Evolutionary conservation across 441 rosid species (phyloP), one percentile per base, ranked within the genome.

Genomic region (Populus hybrid): DNA sequence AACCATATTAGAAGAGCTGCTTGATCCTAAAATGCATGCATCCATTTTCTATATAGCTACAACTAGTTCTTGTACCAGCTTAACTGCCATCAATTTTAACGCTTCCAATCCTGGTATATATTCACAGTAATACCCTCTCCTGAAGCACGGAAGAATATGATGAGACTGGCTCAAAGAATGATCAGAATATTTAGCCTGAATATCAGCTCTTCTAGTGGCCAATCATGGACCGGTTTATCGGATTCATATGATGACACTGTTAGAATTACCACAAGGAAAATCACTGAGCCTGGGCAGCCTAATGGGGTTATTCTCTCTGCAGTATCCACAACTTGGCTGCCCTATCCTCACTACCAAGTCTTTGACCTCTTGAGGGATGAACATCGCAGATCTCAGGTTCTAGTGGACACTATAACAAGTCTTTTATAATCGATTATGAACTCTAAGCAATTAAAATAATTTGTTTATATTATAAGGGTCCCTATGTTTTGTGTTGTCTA

Each of bases 261-360:
- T 59, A 84, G 99, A 66, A 90, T 94, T 77, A 89, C 93, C 0
- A 90, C 93, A 2, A 87, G 97, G 86, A 94, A 92, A 82, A 77
- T 87, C 70, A 86, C 88, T 0, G 97, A 89, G 78, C 85, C 90
- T 2, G 94, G 99, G 24, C 97, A 94, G 23, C 97, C 95, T 9
- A 85, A 85, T 26, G 95, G 98, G 0, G 83, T 94, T 61, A 88
- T 94, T 84, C 95, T 94, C 8, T 87, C 90, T n/a, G 97, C 95
- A 29, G 95, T 86, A 2, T 92, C 97, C 38, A 91, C 99, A n/a
- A 92, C 94, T 74, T 95, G 98, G 97, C 89, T 95, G 7, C 94
- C 93, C 20, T 87, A 85, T 80, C 80, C 90, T 84, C 97, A 90
- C 79, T 38, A 76, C 72, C 92, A 90, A 66, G 90, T 95, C 83